Conservation (phyloP, 2,329 filamentous ascomycete species). For the Exophiala sp. region DNA sequence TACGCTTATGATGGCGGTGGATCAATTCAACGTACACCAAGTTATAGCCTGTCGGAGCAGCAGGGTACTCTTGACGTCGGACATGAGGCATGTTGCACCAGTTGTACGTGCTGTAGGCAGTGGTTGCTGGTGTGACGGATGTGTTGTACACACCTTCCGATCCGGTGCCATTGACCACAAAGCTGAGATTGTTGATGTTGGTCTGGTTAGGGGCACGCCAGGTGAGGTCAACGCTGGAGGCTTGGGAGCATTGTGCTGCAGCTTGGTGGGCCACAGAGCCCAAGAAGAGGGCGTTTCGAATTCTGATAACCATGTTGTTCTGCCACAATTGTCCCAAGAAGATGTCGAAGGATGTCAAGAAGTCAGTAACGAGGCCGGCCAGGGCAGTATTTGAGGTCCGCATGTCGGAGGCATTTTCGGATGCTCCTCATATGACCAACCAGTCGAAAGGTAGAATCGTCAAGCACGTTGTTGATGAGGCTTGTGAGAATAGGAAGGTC, state of each 20-base stretch:
- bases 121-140: conserved; percentile 54
- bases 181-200: conserved; percentile 59
- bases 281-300: conserved; percentile 7
- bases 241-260: conserved; percentile 7
- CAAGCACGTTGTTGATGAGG: background rate
- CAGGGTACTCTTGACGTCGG: conserved; percentile 62
- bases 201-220: conserved; percentile 60
- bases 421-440: background rate
- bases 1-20: conserved; percentile 81
- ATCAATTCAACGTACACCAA: conserved; percentile 75
- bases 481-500: background rate
- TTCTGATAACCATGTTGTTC: conserved; percentile 10
- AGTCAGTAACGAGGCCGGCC: conserved; percentile 4
- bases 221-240: conserved; percentile 37
- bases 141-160: conserved; percentile 72
- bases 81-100: conserved; percentile 89
- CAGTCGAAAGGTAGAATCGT: background rate
- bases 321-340: conserved; percentile 6
- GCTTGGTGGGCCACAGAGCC: conserved; percentile 2
- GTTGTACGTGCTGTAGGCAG: conserved; percentile 65
- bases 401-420: conserved; percentile 7
- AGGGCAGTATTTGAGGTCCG: background rate
- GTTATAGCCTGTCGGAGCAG: conserved; percentile 54
- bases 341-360: conserved; percentile 10
- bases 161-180: conserved; percentile 57